Conservation (phyloP, 257 asterid genomes). For the Forsythia suspensa region DNA sequence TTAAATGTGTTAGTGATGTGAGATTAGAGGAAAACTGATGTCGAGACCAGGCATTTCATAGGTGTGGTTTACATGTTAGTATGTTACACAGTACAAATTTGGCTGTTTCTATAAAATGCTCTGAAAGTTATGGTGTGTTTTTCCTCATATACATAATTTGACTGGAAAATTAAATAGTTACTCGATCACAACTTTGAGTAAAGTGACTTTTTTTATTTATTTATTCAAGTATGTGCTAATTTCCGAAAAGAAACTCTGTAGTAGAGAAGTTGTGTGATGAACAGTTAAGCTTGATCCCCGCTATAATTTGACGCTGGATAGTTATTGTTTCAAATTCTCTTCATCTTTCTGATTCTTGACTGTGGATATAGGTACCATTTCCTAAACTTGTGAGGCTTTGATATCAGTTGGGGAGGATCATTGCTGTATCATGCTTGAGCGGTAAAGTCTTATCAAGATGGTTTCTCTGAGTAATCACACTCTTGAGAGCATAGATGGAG, state of each 20-base stretch:
- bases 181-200: not conserved
- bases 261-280: not conserved
- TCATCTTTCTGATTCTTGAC: slow-evolving; percentile 13
- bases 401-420: slow-evolving; percentile 11
- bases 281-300: not conserved
- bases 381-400: slow-evolving; percentile 14
- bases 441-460: slow-evolving; percentile 36
- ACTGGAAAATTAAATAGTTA: not conserved
- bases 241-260: not conserved
- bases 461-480: slow-evolving; percentile 29
- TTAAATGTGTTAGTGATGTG: not conserved
- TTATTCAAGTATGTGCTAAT: not conserved
- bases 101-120: slow-evolving; percentile 6
- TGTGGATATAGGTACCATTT: not conserved
- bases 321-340: slow-evolving; percentile 4
- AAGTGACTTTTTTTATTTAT: not conserved
- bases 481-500: slow-evolving; percentile 26
- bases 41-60: not conserved
- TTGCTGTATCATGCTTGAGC: slow-evolving; percentile 26
- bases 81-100: slow-evolving; percentile 1
- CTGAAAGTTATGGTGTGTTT: not conserved
- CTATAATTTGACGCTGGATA: not conserved
- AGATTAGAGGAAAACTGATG: slow-evolving; percentile 13
- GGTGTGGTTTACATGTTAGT: not conserved
- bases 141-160: not conserved